Conservation (phyloP, 768 basidiomycete genomes). For the Cystofilobasidium capitatum region DNA sequence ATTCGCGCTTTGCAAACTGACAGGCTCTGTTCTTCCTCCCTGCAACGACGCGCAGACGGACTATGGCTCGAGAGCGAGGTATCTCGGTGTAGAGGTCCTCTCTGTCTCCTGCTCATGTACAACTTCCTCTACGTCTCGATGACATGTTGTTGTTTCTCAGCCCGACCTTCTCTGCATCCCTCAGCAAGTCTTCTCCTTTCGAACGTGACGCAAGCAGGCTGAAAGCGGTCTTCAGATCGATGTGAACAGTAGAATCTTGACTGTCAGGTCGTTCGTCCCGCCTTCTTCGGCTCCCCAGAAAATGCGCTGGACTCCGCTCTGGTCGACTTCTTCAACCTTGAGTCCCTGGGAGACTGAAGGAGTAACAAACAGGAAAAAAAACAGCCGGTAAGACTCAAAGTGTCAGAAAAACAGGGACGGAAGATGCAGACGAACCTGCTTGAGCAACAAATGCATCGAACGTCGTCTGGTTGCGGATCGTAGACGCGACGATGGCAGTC, state of each 20-base stretch:
- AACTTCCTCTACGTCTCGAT: background rate
- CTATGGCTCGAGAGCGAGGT: background rate
- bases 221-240: background rate
- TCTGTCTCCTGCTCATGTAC: background rate
- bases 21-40: background rate
- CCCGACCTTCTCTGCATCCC: background rate
- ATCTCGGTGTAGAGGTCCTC: background rate
- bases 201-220: background rate
- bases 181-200: too few relatives aligned
- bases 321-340: background rate
- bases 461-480: constrained; percentile 16
- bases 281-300: constrained; percentile 21
- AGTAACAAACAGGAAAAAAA: background rate
- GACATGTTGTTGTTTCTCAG: background rate
- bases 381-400: background rate
- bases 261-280: background rate
- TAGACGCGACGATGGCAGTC: constrained; percentile 11
- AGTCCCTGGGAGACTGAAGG: background rate
- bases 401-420: background rate
- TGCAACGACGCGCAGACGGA: background rate
- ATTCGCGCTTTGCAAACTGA: background rate
- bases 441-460: background rate
- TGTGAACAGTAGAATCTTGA: background rate
- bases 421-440: background rate
- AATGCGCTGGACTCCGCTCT: background rate